Conservation (phyloP, 2,329 filamentous ascomycete species). For the Grosmannia serpens region DNA sequence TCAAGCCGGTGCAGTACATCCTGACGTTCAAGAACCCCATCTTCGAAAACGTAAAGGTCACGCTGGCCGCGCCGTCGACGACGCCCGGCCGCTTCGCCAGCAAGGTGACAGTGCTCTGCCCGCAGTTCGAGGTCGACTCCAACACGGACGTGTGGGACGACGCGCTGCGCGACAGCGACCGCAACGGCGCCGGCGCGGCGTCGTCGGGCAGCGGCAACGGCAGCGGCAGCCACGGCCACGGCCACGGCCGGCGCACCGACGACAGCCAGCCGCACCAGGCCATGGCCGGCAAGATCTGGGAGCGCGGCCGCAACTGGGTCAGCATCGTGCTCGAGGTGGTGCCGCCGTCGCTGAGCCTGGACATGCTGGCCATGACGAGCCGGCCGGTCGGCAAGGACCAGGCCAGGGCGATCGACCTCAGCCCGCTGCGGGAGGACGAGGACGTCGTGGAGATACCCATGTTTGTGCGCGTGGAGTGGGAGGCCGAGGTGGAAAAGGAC, state of each 20-base stretch:
- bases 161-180: slow-evolving; percentile 51
- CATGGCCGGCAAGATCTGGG: slow-evolving; percentile 94
- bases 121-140: slow-evolving; percentile 85
- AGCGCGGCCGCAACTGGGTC: slow-evolving; percentile 86
- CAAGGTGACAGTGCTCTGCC: slow-evolving; percentile 84
- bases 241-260: slow-evolving; percentile 24
- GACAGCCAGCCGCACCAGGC: slow-evolving; percentile 44
- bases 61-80: slow-evolving; percentile 68
- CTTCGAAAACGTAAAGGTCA: slow-evolving; percentile 82
- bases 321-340: slow-evolving; percentile 88
- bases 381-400: slow-evolving; percentile 20
- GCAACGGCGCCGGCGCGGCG: slow-evolving; percentile 10
- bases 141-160: slow-evolving; percentile 87
- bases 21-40: slow-evolving; percentile 89
- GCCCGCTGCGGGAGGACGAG: slow-evolving; percentile 45
- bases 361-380: slow-evolving; percentile 19
- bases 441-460: slow-evolving; percentile 79
- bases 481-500: slow-evolving; percentile 51
- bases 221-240: slow-evolving; percentile 31
- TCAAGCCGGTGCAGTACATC: slow-evolving; percentile 63
- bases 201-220: slow-evolving; percentile 20
- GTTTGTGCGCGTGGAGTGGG: slow-evolving; percentile 88
- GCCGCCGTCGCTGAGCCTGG: slow-evolving; percentile 41
- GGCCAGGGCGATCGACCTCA: slow-evolving; percentile 23
- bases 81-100: slow-evolving; percentile 68